A percentile compares a stretch with the other conserved stretches of the same genome.
phyloP scores from a whole-genome alignment of 108 stramenopile genomes.

The Nitzschia putrida region DNA sequence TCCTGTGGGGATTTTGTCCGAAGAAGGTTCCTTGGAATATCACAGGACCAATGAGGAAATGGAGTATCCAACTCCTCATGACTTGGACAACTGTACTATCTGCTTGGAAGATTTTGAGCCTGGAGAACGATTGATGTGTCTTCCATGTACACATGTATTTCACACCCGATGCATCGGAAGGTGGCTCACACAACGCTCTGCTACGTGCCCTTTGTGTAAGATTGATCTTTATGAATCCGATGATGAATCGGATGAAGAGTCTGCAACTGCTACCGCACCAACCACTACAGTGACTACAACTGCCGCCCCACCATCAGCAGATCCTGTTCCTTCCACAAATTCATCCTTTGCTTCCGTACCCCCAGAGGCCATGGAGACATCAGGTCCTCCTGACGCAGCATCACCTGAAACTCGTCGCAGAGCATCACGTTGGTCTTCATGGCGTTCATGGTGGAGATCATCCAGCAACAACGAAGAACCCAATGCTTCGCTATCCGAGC shows the following conservation, averaged over 20 bases:
- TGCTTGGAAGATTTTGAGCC: slow-evolving; percentile 73
- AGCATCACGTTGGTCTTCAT: no score
- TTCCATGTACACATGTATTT: slow-evolving; percentile 71
- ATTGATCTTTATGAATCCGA: slow-evolving; percentile 44
- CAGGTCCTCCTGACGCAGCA: no score
- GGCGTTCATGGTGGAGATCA: no score
- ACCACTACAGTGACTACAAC: neutral
- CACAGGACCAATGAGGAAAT: neutral
- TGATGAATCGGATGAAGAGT: slow-evolving; percentile 11
- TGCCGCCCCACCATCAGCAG: neutral
- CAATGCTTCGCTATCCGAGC: slow-evolving; percentile 1
- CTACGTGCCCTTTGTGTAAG: slow-evolving; percentile 67
- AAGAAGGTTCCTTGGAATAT: neutral
- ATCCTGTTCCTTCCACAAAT: neutral
- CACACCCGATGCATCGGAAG: slow-evolving; percentile 63
- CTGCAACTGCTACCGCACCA: neutral
- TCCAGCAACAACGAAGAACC: no score
- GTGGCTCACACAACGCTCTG: slow-evolving; percentile 63
- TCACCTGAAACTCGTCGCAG: no score
- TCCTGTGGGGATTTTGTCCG: slow-evolving; percentile 22
- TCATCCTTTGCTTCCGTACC: slow-evolving; percentile 13
- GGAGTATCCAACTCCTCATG: neutral
- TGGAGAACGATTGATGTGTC: slow-evolving; percentile 49
- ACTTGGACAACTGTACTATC: slow-evolving; percentile 53
- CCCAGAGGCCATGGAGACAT: neutral